Percentiles rank a stretch among this genome's conserved stretches.
Evolutionary conservation across 2,329 filamentous ascomycete species (phyloP).

Genomic region (Colletotrichum karsti): DNA sequence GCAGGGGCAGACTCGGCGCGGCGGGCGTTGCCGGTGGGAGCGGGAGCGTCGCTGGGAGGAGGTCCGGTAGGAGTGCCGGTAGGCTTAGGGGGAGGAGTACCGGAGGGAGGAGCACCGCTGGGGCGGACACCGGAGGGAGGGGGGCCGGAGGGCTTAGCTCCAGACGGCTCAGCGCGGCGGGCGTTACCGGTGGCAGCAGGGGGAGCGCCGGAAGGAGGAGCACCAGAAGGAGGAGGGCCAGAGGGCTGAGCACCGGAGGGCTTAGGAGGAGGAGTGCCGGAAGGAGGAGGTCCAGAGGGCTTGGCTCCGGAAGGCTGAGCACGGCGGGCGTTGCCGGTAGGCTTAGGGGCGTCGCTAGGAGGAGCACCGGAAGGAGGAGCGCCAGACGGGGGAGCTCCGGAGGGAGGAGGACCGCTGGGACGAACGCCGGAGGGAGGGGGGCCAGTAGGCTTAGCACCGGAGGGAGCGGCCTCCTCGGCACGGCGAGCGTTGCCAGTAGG

Average conservation of each 20-base stretch:
- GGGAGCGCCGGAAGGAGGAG: not conserved
- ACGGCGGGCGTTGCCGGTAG: too few species aligned
- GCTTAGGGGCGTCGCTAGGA: too few species aligned
- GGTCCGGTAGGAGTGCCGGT: not conserved
- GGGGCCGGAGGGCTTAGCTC: constrained; percentile 4
- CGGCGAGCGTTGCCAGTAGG: not conserved
- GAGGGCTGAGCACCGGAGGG: not conserved
- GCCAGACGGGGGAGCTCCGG: not conserved
- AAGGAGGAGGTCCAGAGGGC: constrained; percentile 1
- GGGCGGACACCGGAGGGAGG: not conserved
- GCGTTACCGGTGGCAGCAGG: not conserved
- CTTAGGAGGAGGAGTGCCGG: not conserved
- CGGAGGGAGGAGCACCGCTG: not conserved
- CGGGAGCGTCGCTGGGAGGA: constrained; percentile 1
- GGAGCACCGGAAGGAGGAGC: not conserved
- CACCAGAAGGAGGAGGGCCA: not conserved
- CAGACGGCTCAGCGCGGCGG: not conserved
- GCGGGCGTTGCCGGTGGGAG: not conserved
- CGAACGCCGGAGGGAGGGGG: constrained; percentile 1
- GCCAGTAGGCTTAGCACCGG: not conserved
- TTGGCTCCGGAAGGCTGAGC: too few species aligned
- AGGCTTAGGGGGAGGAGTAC: not conserved
- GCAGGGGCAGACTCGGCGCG: not conserved
- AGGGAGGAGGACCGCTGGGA: not conserved
- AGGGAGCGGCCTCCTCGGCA: not conserved